These are phyloP conservation scores for Hypomontagnella monticulosa DNA, from an alignment of 495 filamentous ascomycete species.

Conservation along the genomic window DNA sequence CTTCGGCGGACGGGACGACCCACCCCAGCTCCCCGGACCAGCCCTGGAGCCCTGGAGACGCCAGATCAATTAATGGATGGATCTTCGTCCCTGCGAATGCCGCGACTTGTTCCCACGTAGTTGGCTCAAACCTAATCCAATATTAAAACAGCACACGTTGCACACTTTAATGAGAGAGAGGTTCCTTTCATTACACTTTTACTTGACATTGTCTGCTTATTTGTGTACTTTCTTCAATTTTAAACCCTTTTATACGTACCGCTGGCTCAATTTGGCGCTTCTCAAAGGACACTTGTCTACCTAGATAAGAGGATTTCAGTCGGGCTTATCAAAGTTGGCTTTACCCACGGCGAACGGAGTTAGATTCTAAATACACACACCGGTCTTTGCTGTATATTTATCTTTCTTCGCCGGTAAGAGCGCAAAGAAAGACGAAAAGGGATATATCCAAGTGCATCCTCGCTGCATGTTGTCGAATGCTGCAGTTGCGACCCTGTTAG, in stretches of 20 bases:
- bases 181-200: too few relatives aligned
- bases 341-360: too few relatives aligned
- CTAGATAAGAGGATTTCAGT: too few relatives aligned
- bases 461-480: conserved; percentile 32
- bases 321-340: too few relatives aligned
- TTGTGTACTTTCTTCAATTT: too few relatives aligned
- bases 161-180: not conserved
- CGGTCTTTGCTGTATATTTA: too few relatives aligned
- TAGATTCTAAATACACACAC: too few relatives aligned
- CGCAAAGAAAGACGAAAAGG: not conserved
- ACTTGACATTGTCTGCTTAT: too few relatives aligned
- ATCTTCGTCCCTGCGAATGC: not conserved
- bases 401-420: too few relatives aligned
- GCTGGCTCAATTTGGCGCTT: too few relatives aligned
- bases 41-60: not conserved
- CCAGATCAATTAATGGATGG: not conserved
- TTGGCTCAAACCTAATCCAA: conserved; percentile 23
- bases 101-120: conserved; percentile 31
- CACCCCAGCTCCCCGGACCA: conserved; percentile 26
- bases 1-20: conserved; percentile 24
- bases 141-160: conserved; percentile 8
- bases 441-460: conserved; percentile 3
- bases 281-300: too few relatives aligned
- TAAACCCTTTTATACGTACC: too few relatives aligned
- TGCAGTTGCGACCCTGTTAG: conserved; percentile 24